These are phyloP conservation scores for Deinandra increscens DNA, from an alignment of 129 eudicot species.

Conservation along the genomic window DNA sequence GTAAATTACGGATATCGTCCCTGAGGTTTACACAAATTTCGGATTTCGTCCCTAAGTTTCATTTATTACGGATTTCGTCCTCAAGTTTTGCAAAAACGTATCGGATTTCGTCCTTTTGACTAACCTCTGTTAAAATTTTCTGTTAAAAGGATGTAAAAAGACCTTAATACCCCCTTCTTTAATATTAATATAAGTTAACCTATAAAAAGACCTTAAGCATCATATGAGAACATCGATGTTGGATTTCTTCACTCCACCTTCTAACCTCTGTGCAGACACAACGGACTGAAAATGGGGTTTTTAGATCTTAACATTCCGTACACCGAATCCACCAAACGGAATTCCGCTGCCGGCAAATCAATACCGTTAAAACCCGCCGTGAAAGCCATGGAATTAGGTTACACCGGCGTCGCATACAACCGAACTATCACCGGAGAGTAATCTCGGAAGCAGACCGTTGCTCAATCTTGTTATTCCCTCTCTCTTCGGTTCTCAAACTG, in stretches of 20 bases:
- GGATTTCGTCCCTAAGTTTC: too few relatives aligned
- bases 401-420: conserved; percentile 80
- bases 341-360: conserved; percentile 35
- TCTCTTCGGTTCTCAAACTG: conserved; percentile 49
- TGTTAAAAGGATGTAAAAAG: too few relatives aligned
- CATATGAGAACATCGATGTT: too few relatives aligned
- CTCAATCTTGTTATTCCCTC: conserved; percentile 46
- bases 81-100: too few relatives aligned
- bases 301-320: conserved; percentile 87
- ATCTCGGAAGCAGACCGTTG: conserved; percentile 82
- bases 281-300: conserved; percentile 47
- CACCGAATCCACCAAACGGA: conserved; percentile 52
- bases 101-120: too few relatives aligned
- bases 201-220: too few relatives aligned
- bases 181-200: too few relatives aligned
- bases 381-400: conserved; percentile 81
- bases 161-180: too few relatives aligned
- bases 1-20: too few relatives aligned
- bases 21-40: too few relatives aligned
- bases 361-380: conserved; percentile 57
- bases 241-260: conserved; percentile 33
- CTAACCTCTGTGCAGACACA: neutral
- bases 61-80: too few relatives aligned
- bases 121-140: too few relatives aligned
- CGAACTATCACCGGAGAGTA: conserved; percentile 62